Evolutionary conservation across 2,329 filamentous ascomycete species (phyloP), one percentile per base, ranked within the genome.

Genomic region (Beauveria brongniartii): DNA sequence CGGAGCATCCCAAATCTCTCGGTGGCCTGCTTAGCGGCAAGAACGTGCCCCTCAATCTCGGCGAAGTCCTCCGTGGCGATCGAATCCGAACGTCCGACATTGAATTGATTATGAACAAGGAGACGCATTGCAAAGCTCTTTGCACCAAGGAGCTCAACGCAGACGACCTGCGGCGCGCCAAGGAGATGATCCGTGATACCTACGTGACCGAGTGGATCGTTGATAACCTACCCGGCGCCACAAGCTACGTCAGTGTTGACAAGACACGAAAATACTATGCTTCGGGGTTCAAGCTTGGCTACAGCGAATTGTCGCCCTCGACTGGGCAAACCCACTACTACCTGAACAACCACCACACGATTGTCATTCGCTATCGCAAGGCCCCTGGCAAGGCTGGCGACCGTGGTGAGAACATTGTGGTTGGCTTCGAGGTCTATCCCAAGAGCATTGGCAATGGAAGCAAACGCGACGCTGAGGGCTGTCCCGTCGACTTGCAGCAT

Each of bases 201-300:
- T 95, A 94, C 72, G 86, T 94, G n/a, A 87, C 87, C 2, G 91
- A 96, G 73, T 96, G 91, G 92, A 95, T 96, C 66, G 89, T 94
- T 65, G 91, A 96, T 73, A 96, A 96, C 68, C 80, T 96, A 10
- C 91, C 92, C 1, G 91, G 91, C 7, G 91, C 91, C 41, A 95
- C 91, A 9, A 92, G 88, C 72, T 95, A 95, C 69, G 88, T 94
- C 30, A 93, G 90, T 0, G 88, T 90, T 41, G 91, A 95, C 73
- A 91, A 91, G 76, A 86, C 83, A 52, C 82, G 85, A 68, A 95
- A 92, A 73, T 95, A 96, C 77, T 96, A 96, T 71, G 89, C 91
- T 14, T 86, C 91, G 2, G 92, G 92, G 2, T 96, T 96, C 80
- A 95, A 94, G 75, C 80, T 96, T 61, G 92, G 91, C 7, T 91